Evolutionary conservation across 192 early-diverging fungal species (phyloP).

Genomic region (Rhizophagus clarus): DNA sequence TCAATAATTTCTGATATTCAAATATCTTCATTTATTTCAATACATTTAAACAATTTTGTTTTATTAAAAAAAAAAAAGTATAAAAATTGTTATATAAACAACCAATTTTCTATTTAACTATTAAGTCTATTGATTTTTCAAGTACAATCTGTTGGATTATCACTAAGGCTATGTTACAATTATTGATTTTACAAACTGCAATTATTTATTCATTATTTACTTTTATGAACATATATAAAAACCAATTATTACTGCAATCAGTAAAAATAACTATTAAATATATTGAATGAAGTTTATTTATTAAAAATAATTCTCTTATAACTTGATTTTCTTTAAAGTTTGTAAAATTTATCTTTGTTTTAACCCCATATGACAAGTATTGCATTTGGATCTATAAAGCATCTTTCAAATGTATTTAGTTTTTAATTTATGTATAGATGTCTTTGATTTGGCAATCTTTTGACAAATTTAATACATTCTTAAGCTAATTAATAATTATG

Average conservation of each 20-base stretch:
- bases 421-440: not conserved
- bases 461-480: slow-evolving; percentile 2
- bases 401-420: not conserved
- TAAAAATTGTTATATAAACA: not conserved
- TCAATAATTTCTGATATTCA: not conserved
- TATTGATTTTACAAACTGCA: not conserved
- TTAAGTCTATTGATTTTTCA: not conserved
- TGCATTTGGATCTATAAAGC: not conserved
- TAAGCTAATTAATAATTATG: slow-evolving; percentile 18
- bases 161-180: not conserved
- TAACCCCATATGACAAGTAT: not conserved
- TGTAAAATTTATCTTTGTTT: not conserved
- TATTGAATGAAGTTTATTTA: not conserved
- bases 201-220: not conserved
- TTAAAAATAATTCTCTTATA: slow-evolving; percentile 8
- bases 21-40: not conserved
- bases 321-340: not conserved
- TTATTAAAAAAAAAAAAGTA: not conserved
- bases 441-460: not conserved
- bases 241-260: not conserved
- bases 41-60: not conserved
- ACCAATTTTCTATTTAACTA: not conserved
- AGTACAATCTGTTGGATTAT: slow-evolving; percentile 3
- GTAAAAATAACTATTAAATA: slow-evolving; percentile 2
- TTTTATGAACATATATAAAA: not conserved